Evolutionary conservation across 1,139 yeast species (phyloP).

Genomic region (Yamadazyma jaroonii): DNA sequence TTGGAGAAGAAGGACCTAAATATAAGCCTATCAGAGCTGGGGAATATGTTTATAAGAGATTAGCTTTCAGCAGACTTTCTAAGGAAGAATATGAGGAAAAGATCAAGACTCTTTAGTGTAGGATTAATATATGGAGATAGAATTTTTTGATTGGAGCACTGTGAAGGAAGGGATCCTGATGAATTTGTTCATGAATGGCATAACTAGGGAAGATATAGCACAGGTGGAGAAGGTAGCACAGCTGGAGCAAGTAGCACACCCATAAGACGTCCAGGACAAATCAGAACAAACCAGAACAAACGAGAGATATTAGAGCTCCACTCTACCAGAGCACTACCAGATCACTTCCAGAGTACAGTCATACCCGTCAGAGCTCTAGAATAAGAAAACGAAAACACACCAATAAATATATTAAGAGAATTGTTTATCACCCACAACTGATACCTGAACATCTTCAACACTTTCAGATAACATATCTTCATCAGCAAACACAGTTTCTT

Average conservation of each 20-base stretch:
- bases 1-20: constrained; percentile 12
- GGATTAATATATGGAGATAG: background rate
- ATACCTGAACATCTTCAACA: constrained; percentile 6
- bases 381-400: background rate
- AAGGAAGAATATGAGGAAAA: constrained; percentile 13
- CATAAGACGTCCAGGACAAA: no score
- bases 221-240: no score
- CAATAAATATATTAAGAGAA: constrained; percentile 1
- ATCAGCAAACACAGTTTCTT: constrained; percentile 8
- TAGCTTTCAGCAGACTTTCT: constrained; percentile 14
- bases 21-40: constrained; percentile 16
- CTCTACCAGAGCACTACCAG: no score
- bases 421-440: constrained; percentile 4
- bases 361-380: no score
- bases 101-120: constrained; percentile 3
- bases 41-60: constrained; percentile 15
- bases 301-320: no score
- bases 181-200: no score
- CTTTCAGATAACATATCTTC: constrained; percentile 5
- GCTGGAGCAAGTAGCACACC: no score
- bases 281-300: no score
- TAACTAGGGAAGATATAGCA: no score
- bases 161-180: no score
- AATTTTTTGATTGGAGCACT: no score
- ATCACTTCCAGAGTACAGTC: no score